phyloP scores from a whole-genome alignment of 169 alveolate genomes.

The Plasmodium cynomolgi region DNA sequence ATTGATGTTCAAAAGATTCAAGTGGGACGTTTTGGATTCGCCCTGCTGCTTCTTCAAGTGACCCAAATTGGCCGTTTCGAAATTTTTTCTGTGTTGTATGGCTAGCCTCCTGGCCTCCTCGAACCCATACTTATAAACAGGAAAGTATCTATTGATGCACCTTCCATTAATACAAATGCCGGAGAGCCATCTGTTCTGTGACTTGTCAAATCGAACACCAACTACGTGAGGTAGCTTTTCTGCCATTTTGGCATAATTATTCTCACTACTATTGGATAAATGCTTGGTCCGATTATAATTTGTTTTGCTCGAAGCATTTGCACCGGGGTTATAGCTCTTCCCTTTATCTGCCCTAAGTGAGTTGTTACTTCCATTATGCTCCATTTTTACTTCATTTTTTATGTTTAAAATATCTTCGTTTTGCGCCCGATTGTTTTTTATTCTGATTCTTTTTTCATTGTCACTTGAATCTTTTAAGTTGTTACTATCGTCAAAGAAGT shows the following conservation, averaged over 20 bases:
- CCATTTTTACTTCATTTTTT: conserved; percentile 48
- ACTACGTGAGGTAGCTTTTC: conserved; percentile 77
- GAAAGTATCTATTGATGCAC: conserved; percentile 81
- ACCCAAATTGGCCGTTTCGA: conserved; percentile 77
- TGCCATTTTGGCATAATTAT: conserved; percentile 76
- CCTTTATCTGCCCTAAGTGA: conserved; percentile 11
- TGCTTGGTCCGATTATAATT: conserved; percentile 10
- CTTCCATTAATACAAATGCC: conserved; percentile 79
- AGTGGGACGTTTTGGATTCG: conserved; percentile 67
- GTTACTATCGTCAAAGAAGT: neutral
- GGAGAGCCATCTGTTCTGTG: conserved; percentile 87
- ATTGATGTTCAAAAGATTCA: conserved; percentile 46
- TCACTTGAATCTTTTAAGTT: conserved; percentile 25
- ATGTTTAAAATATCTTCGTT: conserved; percentile 20
- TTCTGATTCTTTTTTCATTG: conserved; percentile 4
- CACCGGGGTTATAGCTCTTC: conserved; percentile 3
- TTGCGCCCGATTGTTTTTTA: neutral
- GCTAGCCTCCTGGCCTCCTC: conserved; percentile 84
- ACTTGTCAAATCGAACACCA: conserved; percentile 86
- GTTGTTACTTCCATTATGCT: conserved; percentile 3
- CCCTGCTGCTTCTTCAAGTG: conserved; percentile 73
- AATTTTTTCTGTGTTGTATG: conserved; percentile 80
- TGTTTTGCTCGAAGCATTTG: neutral
- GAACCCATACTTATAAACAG: conserved; percentile 81
- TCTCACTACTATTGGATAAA: conserved; percentile 49